Percentiles rank a stretch among this genome's conserved stretches.
Evolutionary conservation across 768 basidiomycete species (phyloP).

Genomic region (Arthromyces matolae): DNA sequence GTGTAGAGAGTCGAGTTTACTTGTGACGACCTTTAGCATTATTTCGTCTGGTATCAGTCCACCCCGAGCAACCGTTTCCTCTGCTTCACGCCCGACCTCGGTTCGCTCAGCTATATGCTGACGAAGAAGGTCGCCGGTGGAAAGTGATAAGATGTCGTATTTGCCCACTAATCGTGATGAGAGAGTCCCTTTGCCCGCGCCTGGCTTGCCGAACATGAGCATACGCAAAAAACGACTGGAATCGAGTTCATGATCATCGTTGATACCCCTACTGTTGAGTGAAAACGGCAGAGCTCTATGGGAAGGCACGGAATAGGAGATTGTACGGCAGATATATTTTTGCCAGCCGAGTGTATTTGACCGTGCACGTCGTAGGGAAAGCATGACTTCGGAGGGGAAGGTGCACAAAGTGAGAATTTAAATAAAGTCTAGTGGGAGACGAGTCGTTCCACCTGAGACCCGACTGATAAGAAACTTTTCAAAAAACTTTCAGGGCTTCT

Average conservation of each 20-base stretch:
- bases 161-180: conserved; percentile 71
- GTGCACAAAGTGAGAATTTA: not conserved
- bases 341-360: not conserved
- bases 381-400: conserved; percentile 11
- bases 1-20: conserved; percentile 61
- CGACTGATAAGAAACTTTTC: conserved; percentile 9
- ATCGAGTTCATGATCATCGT: conserved; percentile 34
- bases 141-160: conserved; percentile 74
- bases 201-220: conserved; percentile 81
- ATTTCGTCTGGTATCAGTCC: conserved; percentile 75
- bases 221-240: conserved; percentile 45
- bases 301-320: conserved; percentile 28
- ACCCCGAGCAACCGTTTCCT: conserved; percentile 75
- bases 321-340: conserved; percentile 18
- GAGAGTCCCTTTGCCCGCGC: conserved; percentile 84
- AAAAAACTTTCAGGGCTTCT: conserved; percentile 9
- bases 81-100: conserved; percentile 68
- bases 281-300: conserved; percentile 49
- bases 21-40: conserved; percentile 73
- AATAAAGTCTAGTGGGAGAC: not conserved
- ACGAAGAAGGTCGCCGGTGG: conserved; percentile 82
- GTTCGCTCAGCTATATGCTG: conserved; percentile 80
- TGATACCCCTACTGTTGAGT: conserved; percentile 40
- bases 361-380: conserved; percentile 9
- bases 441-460: conserved; percentile 13